phyloP scores from a whole-genome alignment of 176 grass and related monocot genomes.

The Eleusine coracana region DNA sequence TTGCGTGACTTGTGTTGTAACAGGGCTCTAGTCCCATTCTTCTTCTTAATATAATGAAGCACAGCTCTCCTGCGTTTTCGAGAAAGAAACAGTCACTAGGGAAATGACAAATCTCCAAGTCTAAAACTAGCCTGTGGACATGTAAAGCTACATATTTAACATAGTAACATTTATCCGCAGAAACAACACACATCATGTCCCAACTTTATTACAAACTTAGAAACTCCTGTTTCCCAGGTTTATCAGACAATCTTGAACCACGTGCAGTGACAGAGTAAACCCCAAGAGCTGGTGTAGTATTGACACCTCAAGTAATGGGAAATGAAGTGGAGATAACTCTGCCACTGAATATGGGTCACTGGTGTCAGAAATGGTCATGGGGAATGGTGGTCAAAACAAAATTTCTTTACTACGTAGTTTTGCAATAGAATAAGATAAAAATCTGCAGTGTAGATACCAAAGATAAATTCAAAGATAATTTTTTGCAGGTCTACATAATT shows the following conservation, averaged over 20 bases:
- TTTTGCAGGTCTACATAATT: not conserved
- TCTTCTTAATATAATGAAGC: no score
- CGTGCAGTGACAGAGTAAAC: not conserved
- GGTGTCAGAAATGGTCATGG: not conserved
- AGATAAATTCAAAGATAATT: not conserved
- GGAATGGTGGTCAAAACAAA: not conserved
- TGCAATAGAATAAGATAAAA: not conserved
- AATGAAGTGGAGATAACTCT: slow-evolving; percentile 11
- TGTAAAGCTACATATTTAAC: not conserved
- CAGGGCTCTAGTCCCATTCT: no score
- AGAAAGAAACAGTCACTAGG: not conserved
- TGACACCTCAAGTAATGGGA: not conserved
- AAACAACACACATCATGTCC: not conserved
- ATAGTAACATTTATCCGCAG: not conserved
- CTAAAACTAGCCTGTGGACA: not conserved
- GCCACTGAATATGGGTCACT: not conserved
- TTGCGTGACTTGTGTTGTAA: no score
- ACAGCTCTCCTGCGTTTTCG: no score
- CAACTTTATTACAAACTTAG: not conserved
- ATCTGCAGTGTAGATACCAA: not conserved
- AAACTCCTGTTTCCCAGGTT: not conserved
- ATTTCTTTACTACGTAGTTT: not conserved
- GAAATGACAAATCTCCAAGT: not conserved
- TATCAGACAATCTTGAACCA: not conserved
- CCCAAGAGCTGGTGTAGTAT: not conserved